These are phyloP conservation scores for Apiospora koreana DNA, from an alignment of 2,329 filamentous ascomycete species.

Conservation along the genomic window DNA sequence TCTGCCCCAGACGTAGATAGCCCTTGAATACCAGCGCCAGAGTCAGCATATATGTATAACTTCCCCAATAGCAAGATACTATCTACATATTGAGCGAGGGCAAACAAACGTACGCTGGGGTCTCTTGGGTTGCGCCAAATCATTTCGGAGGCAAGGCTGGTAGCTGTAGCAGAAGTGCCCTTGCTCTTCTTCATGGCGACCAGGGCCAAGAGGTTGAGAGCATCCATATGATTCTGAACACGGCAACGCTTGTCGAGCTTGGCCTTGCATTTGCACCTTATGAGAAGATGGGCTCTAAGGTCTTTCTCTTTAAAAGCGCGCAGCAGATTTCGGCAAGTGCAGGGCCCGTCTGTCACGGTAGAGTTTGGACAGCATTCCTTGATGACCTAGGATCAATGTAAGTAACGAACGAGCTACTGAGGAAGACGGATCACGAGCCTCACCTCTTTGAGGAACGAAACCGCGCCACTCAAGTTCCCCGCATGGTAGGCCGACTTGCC, in stretches of 20 bases:
- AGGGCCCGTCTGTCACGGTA: background rate
- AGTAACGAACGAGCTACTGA: slow-evolving; percentile 9
- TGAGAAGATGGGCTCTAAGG: slow-evolving; percentile 23
- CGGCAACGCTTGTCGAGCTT: slow-evolving; percentile 25
- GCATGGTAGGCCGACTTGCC: background rate
- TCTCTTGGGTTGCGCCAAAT: slow-evolving; percentile 22
- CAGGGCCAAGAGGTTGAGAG: slow-evolving; percentile 12
- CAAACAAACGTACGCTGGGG: slow-evolving; percentile 22
- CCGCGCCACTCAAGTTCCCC: background rate
- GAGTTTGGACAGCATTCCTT: background rate
- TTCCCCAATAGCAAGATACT: too few relatives aligned
- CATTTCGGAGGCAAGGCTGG: background rate
- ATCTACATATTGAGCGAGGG: background rate
- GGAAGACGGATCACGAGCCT: slow-evolving; percentile 12
- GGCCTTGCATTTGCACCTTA: slow-evolving; percentile 26
- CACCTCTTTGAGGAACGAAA: background rate
- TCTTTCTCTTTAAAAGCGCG: slow-evolving; percentile 19
- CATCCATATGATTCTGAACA: background rate
- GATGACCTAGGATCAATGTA: background rate
- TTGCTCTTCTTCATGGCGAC: slow-evolving; percentile 21
- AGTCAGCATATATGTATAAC: background rate
- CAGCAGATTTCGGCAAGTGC: slow-evolving; percentile 10
- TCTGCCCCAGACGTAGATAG: slow-evolving; percentile 30
- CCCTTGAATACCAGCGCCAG: background rate
- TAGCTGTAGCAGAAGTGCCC: background rate